These are phyloP conservation scores for Tetraselmis striata DNA, from an alignment of 139 green algal species.

Conservation along the genomic window DNA sequence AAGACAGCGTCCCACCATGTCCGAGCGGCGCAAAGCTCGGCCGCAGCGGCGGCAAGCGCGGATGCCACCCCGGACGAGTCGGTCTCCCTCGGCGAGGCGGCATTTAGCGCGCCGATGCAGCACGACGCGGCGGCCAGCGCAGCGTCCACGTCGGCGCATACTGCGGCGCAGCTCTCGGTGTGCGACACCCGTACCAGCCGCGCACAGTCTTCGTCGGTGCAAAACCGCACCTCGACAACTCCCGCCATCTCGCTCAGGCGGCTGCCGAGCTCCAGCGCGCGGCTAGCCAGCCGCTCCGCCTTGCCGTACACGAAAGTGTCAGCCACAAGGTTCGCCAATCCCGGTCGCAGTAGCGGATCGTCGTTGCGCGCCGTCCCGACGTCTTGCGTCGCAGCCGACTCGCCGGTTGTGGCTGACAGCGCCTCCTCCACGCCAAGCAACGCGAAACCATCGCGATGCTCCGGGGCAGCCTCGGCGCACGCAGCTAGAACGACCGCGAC, in stretches of 20 bases:
- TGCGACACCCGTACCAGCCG: not conserved
- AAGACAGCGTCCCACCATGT: not conserved
- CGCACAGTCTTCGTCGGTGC: not conserved
- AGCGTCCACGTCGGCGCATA: not conserved
- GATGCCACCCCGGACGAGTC: not conserved
- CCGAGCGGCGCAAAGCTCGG: not conserved
- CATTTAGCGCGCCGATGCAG: not conserved
- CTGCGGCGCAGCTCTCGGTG: not conserved
- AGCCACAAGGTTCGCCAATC: not conserved
- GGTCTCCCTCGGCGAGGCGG: too few relatives aligned
- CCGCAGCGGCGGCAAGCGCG: not conserved
- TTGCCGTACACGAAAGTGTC: not conserved
- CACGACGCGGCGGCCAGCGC: not conserved
- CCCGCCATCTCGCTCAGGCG: not conserved
- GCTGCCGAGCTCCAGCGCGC: not conserved
- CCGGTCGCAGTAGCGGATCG: too few relatives aligned
- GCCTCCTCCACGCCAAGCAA: not conserved
- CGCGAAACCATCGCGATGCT: not conserved
- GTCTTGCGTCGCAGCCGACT: not conserved
- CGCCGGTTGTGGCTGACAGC: not conserved
- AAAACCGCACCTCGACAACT: not conserved
- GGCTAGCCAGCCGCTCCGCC: not conserved
- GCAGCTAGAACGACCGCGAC: constrained; percentile 2
- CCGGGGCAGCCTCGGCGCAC: not conserved
- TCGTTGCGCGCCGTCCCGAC: not conserved